Conservation (phyloP, 352 stramenopile genomes). For the Globisporangium sylvaticum region DNA sequence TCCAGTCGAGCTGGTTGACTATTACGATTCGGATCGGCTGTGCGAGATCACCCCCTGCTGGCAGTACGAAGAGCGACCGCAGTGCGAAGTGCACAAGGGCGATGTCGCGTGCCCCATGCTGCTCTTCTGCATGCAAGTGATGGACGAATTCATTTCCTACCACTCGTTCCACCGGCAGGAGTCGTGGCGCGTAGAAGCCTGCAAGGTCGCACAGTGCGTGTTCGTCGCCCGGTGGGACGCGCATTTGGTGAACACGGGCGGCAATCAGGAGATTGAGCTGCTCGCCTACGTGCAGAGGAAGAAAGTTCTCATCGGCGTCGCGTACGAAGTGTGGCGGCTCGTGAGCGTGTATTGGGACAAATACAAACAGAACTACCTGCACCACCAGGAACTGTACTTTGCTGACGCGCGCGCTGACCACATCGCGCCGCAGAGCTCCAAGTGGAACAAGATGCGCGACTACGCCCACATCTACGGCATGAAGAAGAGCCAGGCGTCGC, state of each 20-base stretch:
- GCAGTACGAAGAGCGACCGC: constrained; percentile 27
- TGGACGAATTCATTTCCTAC: constrained; percentile 68
- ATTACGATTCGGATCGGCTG: constrained; percentile 62
- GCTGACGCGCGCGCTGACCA: constrained; percentile 18
- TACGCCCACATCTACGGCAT: constrained; percentile 55
- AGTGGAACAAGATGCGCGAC: constrained; percentile 31
- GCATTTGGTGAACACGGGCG: constrained; percentile 20
- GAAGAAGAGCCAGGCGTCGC: constrained; percentile 32
- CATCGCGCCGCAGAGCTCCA: constrained; percentile 12
- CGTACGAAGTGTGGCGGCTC: constrained; percentile 51
- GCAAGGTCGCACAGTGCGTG: constrained; percentile 48
- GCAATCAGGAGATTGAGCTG: constrained; percentile 23
- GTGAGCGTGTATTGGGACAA: constrained; percentile 54
- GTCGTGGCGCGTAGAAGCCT: constrained; percentile 40
- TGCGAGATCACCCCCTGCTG: constrained; percentile 67
- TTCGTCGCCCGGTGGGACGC: constrained; percentile 55
- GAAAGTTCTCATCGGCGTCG: constrained; percentile 35
- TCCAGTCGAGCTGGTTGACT: constrained; percentile 48
- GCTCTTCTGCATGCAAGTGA: constrained; percentile 65
- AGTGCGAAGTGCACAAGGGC: constrained; percentile 40
- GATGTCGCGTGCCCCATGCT: constrained; percentile 51
- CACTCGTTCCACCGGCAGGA: constrained; percentile 27
- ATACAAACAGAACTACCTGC: constrained; percentile 62
- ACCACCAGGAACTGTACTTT: constrained; percentile 63
- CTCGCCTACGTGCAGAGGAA: constrained; percentile 36